These are phyloP conservation scores for Coccomyxa sp. DNA, from an alignment of 139 green algal genomes.

Conservation along the genomic window DNA sequence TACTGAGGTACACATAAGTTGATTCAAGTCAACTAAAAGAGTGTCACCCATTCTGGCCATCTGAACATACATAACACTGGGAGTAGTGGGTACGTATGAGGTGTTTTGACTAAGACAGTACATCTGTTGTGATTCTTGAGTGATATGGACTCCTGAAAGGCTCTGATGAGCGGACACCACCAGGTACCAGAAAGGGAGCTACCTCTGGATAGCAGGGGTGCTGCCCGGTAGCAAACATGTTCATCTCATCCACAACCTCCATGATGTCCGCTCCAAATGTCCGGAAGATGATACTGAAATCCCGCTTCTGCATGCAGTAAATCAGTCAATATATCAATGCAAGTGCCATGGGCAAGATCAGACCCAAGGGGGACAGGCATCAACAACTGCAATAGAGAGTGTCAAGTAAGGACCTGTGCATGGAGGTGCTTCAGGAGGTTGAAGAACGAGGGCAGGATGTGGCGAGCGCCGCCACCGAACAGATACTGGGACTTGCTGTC, in stretches of 20 bases:
- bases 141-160: too few relatives aligned
- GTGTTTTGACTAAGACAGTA: too few relatives aligned
- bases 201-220: conserved; percentile 33
- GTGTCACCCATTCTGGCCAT: too few relatives aligned
- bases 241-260: conserved; percentile 37
- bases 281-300: conserved; percentile 37
- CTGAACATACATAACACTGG: too few relatives aligned
- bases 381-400: background rate
- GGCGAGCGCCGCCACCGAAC: conserved; percentile 15
- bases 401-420: background rate
- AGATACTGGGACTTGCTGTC: background rate
- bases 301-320: conserved; percentile 3
- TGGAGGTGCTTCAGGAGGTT: conserved; percentile 37
- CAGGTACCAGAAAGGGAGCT: background rate
- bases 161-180: too few relatives aligned
- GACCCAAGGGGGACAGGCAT: background rate
- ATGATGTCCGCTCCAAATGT: conserved; percentile 35
- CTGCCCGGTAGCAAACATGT: conserved; percentile 29
- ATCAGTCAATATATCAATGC: background rate
- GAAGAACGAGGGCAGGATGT: conserved; percentile 40
- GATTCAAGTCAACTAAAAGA: too few relatives aligned
- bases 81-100: too few relatives aligned
- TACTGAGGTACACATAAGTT: too few relatives aligned
- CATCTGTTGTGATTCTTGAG: too few relatives aligned
- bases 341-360: too few relatives aligned